Conservation (phyloP, 768 basidiomycete species). For the Lactarius pseudohatsudake region DNA sequence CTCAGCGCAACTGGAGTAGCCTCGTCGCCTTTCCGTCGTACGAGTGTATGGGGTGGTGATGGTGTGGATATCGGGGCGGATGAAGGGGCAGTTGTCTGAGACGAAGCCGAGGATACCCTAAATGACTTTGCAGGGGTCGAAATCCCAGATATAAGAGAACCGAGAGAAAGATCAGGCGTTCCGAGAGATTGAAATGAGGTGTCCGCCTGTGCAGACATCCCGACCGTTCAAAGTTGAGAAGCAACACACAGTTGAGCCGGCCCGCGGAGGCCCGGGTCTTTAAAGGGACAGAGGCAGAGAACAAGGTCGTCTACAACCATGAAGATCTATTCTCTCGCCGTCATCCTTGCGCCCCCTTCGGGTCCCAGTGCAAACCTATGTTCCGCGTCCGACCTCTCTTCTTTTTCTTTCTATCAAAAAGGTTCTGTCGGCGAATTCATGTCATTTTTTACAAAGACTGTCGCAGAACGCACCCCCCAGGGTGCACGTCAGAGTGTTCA, state of each 20-base stretch:
- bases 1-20: conserved; percentile 23
- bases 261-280: neutral
- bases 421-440: conserved; percentile 89
- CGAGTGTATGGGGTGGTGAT: conserved; percentile 27
- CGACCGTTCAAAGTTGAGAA: neutral
- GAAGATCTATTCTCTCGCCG: conserved; percentile 85
- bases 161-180: conserved; percentile 32
- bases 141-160: conserved; percentile 28
- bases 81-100: conserved; percentile 30
- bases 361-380: conserved; percentile 64
- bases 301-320: conserved; percentile 41
- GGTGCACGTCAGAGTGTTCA: conserved; percentile 93
- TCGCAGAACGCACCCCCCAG: conserved; percentile 80
- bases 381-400: conserved; percentile 76
- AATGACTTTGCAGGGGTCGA: conserved; percentile 31
- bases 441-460: conserved; percentile 91
- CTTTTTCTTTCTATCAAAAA: conserved; percentile 92
- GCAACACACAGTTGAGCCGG: neutral
- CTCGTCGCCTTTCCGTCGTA: conserved; percentile 25
- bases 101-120: conserved; percentile 28
- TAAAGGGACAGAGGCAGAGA: neutral
- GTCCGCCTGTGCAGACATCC: conserved; percentile 27
- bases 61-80: conserved; percentile 30
- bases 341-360: conserved; percentile 66
- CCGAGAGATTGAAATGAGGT: conserved; percentile 25